Percentiles rank a stretch among this genome's conserved stretches.
Conservation (phyloP, 768 basidiomycete species). For the Tylopilus rubrobrunneus region DNA sequence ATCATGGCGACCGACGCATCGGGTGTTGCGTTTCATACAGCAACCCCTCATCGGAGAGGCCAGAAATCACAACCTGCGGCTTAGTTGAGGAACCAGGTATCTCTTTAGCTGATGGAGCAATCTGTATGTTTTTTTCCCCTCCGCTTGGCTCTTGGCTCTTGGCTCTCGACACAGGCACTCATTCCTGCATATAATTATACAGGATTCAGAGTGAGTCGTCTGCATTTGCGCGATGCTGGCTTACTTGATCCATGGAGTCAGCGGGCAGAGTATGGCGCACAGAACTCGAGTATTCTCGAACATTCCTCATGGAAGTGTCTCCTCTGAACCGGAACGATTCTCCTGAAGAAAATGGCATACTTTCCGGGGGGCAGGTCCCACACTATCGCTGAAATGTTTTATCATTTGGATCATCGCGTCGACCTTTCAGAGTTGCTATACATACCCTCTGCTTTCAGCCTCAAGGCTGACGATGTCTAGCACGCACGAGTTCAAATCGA, state of each 20-base stretch:
- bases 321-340: background rate
- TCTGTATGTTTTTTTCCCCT: background rate
- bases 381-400: background rate
- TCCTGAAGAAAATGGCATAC: background rate
- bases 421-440: background rate
- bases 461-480: background rate
- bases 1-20: background rate
- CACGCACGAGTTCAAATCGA: background rate
- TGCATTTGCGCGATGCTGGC: background rate
- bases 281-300: background rate
- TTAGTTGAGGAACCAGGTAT: background rate
- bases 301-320: background rate
- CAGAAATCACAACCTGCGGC: background rate
- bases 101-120: background rate
- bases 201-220: background rate
- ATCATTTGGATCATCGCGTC: background rate
- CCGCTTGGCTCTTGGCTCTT: background rate
- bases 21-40: background rate
- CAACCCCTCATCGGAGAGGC: background rate
- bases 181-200: background rate
- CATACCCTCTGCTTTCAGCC: background rate
- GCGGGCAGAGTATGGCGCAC: background rate
- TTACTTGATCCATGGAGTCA: background rate
- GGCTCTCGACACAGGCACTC: background rate
- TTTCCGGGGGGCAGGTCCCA: background rate